A percentile compares a stretch with the other conserved stretches of the same genome.
Evolutionary conservation across 2,329 filamentous ascomycete species (phyloP).

Genomic region (Alternaria tenuissima): DNA sequence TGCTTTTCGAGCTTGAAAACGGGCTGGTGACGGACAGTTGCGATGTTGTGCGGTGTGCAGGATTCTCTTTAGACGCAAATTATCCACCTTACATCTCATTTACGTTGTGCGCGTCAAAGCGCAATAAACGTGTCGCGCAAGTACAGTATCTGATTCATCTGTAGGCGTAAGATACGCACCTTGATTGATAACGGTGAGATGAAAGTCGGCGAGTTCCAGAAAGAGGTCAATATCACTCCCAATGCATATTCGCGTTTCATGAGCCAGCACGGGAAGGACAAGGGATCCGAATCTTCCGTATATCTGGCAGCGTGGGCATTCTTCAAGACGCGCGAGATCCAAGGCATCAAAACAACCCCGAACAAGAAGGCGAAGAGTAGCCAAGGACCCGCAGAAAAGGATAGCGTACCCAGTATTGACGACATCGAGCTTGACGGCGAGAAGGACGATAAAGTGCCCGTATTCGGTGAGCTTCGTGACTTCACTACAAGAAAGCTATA

Average conservation of each 20-base stretch:
- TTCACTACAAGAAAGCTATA: no score
- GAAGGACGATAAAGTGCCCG: constrained; percentile 54
- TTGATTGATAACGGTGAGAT: constrained; percentile 56
- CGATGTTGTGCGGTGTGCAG: constrained; percentile 27
- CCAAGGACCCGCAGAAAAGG: constrained; percentile 26
- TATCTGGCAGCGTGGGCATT: constrained; percentile 45
- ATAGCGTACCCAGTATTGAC: constrained; percentile 39
- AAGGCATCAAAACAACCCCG: constrained; percentile 51
- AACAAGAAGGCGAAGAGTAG: constrained; percentile 12
- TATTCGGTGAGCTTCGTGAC: constrained; percentile 53
- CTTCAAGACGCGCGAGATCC: constrained; percentile 62
- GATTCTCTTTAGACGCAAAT: neutral
- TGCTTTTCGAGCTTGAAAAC: constrained; percentile 21
- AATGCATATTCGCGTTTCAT: constrained; percentile 58
- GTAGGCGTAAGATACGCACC: constrained; percentile 50
- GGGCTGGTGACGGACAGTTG: constrained; percentile 28
- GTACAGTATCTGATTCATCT: neutral
- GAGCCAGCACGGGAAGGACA: constrained; percentile 55
- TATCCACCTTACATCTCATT: neutral
- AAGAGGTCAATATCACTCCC: constrained; percentile 48
- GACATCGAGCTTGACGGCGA: constrained; percentile 59
- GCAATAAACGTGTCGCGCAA: neutral
- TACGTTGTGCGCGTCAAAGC: neutral
- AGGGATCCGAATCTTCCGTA: constrained; percentile 39
- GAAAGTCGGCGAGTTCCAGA: constrained; percentile 56